Evolutionary conservation across 345 rosid genomes (phyloP), one percentile per base, ranked within the genome.

Genomic region (Gossypium rotundifolium): DNA sequence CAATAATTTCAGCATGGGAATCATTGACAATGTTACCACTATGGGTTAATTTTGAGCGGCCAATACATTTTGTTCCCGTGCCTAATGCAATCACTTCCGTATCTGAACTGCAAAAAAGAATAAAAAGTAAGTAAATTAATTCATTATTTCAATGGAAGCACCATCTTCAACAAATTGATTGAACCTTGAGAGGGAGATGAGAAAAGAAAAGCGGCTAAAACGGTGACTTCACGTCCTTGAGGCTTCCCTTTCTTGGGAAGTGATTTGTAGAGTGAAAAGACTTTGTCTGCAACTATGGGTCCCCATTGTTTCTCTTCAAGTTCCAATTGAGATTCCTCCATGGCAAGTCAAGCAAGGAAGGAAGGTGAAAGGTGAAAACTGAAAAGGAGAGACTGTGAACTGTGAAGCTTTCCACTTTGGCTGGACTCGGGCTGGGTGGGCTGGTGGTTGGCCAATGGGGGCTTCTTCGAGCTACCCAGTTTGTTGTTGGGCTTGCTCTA

Each of bases 141-240:
- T 33, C 23, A 71, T 16, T 25, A 58, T 46, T 46, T 11, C 51
- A 10, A 58, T 18, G 40, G 40, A 33, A 58, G 62, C 33, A 23
- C 2, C 63, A 70, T 54, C 16, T 12, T 45, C 53, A 51, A 18
- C 20, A 25, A 27, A 72, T 49, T 13, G 49, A 33, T 22, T 3
- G 73, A 33, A 92, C 96, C 93, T 81, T 81, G 89, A 73, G 85
- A 84, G 76, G 97, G 88, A 70, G 91, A 90, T 18, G 97, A 90
- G 82, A 92, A 52, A 73, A 92, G 92, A 83, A 92, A 94, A 5
- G 95, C 88, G 17, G 97, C 86, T 71, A 90, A 77, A 23, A 88
- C 97, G 65, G 97, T 84, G 80, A 91, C 90, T 80, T 94, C 97
- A 48, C 88, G 86, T 22, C 97, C 97, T 83, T 92, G 98, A 61